phyloP scores from a whole-genome alignment of 176 grass and related monocot genomes.

The barley (Hordeum vulgare) region MorexV3_pseudomolecules_assembly NC_058520.1:534614426-534614925 shows the following conservation, averaged over 20 bases:
- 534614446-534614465: conserved; percentile 91
- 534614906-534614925: conserved; percentile 80
- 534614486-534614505: neutral
- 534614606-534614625: conserved; percentile 93
- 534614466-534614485: conserved; percentile 75
- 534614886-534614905: conserved; percentile 38
- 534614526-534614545: neutral
- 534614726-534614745: conserved; percentile 26
- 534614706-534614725: conserved; percentile 50
- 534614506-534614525: neutral
- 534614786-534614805: conserved; percentile 27
- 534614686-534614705: conserved; percentile 59
- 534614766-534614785: conserved; percentile 26
- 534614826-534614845: conserved; percentile 33
- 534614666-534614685: conserved; percentile 87
- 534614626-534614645: conserved; percentile 69
- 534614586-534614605: conserved; percentile 94
- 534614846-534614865: conserved; percentile 35
- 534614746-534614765: conserved; percentile 16
- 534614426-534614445: conserved; percentile 90
- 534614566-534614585: conserved; percentile 88
- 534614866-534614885: conserved; percentile 62
- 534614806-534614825: conserved; percentile 4
- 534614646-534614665: conserved; percentile 86
- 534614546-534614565: conserved; percentile 54